Evolutionary conservation across 805 yeast species (phyloP).

Genomic region (Maudiozyma barnettii): DNA sequence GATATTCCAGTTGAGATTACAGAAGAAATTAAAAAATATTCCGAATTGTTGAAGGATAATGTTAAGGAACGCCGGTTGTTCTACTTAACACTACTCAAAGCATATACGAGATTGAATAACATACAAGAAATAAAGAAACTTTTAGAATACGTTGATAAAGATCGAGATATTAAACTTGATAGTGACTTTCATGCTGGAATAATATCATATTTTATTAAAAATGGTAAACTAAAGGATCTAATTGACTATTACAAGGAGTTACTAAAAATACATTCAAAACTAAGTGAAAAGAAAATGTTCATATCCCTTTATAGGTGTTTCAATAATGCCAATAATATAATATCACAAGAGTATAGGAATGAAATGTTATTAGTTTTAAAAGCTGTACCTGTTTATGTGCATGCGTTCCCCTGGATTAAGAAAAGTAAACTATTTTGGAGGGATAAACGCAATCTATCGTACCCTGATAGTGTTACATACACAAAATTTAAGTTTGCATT

Average conservation of each 20-base stretch:
- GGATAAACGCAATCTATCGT: neutral
- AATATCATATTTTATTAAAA: slow-evolving; percentile 16
- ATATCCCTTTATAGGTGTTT: slow-evolving; percentile 3
- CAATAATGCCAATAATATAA: slow-evolving; percentile 12
- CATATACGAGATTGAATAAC: slow-evolving; percentile 11
- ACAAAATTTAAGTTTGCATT: slow-evolving; percentile 4
- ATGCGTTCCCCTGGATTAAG: slow-evolving; percentile 2
- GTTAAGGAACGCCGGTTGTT: slow-evolving; percentile 9
- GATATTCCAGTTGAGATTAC: neutral
- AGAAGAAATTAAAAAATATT: slow-evolving; percentile 1
- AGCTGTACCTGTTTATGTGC: neutral
- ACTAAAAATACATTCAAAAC: neutral
- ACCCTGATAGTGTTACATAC: slow-evolving; percentile 7
- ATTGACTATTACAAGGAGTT: slow-evolving; percentile 3
- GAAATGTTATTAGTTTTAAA: slow-evolving; percentile 14
- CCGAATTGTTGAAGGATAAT: neutral
- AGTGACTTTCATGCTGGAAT: slow-evolving; percentile 11
- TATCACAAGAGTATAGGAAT: slow-evolving; percentile 16
- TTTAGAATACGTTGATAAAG: slow-evolving; percentile 8
- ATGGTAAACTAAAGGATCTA: slow-evolving; percentile 8
- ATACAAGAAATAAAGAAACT: slow-evolving; percentile 8
- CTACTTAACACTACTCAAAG: slow-evolving; percentile 11
- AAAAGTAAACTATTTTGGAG: neutral
- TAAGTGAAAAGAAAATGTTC: neutral
- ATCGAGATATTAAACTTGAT: slow-evolving; percentile 9